Evolutionary conservation across 441 rosid species (phyloP).

Genomic region (Biscutella laevigata): DNA sequence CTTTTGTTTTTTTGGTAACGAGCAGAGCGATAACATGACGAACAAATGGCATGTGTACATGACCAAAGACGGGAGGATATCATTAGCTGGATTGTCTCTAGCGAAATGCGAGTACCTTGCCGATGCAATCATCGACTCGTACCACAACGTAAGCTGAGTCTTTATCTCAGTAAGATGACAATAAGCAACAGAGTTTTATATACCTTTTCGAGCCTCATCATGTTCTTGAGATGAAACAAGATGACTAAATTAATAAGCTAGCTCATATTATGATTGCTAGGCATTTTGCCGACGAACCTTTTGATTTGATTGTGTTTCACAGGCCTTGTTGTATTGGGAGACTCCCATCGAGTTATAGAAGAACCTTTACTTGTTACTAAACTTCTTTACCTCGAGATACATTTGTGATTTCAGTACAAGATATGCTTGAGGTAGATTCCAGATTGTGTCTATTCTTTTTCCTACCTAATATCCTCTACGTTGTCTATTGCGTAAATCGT

Average conservation of each 20-base stretch:
- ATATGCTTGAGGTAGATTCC: neutral
- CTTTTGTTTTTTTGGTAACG: neutral
- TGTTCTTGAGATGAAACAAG: neutral
- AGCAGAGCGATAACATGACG: constrained; percentile 86
- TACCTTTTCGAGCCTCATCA: neutral
- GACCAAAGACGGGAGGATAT: constrained; percentile 94
- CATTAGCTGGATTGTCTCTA: constrained; percentile 73
- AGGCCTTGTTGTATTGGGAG: constrained; percentile 29
- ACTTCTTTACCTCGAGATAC: neutral
- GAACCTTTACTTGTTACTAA: neutral
- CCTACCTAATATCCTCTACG: neutral
- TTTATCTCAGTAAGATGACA: neutral
- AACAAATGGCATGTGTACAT: constrained; percentile 88
- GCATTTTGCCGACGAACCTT: constrained; percentile 10
- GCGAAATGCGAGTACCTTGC: constrained; percentile 91
- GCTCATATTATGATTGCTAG: neutral
- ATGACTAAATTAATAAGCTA: constrained; percentile 17
- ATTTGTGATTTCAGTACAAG: neutral
- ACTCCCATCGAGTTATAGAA: constrained; percentile 29
- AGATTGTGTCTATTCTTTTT: neutral
- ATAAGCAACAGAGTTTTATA: neutral
- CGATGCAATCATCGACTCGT: constrained; percentile 74
- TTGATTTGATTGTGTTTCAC: constrained; percentile 13
- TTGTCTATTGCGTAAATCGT: too few relatives aligned
- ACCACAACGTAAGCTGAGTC: constrained; percentile 56